Evolutionary conservation across 2,329 filamentous ascomycete species (phyloP).

Genomic region (Epichloe uncinata): DNA sequence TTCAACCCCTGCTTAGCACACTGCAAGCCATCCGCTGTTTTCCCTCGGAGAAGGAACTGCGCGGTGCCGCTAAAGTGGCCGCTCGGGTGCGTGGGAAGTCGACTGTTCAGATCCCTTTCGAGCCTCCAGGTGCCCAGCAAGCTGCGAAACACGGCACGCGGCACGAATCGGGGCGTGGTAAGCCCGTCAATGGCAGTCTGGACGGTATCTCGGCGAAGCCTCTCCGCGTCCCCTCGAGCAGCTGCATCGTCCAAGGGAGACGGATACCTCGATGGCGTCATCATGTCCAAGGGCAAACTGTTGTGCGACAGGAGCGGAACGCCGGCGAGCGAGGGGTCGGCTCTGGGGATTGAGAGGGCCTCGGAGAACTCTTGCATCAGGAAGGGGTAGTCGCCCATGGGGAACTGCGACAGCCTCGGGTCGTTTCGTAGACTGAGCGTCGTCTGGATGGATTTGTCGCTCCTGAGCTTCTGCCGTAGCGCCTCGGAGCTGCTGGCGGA

Average conservation of each 20-base stretch:
- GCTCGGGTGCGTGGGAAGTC: slow-evolving; percentile 43
- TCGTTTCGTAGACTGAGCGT: slow-evolving; percentile 38
- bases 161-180: slow-evolving; percentile 37
- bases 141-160: slow-evolving; percentile 55
- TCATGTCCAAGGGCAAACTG: slow-evolving; percentile 34
- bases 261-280: slow-evolving; percentile 44
- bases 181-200: slow-evolving; percentile 28
- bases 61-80: slow-evolving; percentile 53
- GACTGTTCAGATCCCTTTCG: slow-evolving; percentile 40
- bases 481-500: slow-evolving; percentile 9
- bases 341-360: slow-evolving; percentile 37
- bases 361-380: slow-evolving; percentile 58
- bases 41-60: slow-evolving; percentile 47
- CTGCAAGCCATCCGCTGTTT: slow-evolving; percentile 39
- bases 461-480: slow-evolving; percentile 26
- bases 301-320: slow-evolving; percentile 25
- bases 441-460: slow-evolving; percentile 30
- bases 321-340: slow-evolving; percentile 17
- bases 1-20: slow-evolving; percentile 12
- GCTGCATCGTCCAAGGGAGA: slow-evolving; percentile 23
- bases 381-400: slow-evolving; percentile 70
- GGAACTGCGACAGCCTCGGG: slow-evolving; percentile 52
- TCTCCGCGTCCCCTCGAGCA: slow-evolving; percentile 24
- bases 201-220: slow-evolving; percentile 33
- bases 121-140: slow-evolving; percentile 59